A percentile compares a stretch with the other conserved stretches of the same genome.
phyloP scores from a whole-genome alignment of 106 monocot genomes.

The Agapanthus africanus region DNA sequence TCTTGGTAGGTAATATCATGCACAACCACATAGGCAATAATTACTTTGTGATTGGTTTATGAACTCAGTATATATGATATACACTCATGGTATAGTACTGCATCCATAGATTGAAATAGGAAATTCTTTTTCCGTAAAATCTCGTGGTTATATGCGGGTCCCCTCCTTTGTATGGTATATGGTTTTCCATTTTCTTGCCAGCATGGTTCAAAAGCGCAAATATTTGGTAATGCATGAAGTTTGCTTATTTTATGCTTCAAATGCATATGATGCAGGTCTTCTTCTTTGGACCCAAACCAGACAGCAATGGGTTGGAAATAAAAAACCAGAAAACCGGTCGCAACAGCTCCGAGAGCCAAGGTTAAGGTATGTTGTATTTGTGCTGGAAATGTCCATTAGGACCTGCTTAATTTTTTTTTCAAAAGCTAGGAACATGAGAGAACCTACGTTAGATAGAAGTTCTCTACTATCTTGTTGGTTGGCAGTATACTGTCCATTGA shows the following conservation, averaged over 20 bases:
- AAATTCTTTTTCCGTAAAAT: too few species aligned
- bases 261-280: conserved; percentile 23
- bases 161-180: background rate
- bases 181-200: background rate
- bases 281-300: conserved; percentile 52
- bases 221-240: background rate
- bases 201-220: background rate
- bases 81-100: too few species aligned
- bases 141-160: too few species aligned
- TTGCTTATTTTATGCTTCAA: background rate
- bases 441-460: background rate
- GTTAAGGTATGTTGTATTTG: conserved; percentile 26
- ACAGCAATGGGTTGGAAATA: conserved; percentile 48
- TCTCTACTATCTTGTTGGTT: background rate
- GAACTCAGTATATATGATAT: too few species aligned
- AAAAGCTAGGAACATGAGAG: background rate
- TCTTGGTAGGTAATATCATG: too few species aligned
- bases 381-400: background rate
- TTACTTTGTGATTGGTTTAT: too few species aligned
- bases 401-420: background rate
- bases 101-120: too few species aligned
- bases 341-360: conserved; percentile 38
- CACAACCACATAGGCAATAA: too few species aligned
- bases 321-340: background rate
- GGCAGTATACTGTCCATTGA: background rate